phyloP scores from a whole-genome alignment of 352 stramenopile genomes.

The Pythium grandisporangium region DNA sequence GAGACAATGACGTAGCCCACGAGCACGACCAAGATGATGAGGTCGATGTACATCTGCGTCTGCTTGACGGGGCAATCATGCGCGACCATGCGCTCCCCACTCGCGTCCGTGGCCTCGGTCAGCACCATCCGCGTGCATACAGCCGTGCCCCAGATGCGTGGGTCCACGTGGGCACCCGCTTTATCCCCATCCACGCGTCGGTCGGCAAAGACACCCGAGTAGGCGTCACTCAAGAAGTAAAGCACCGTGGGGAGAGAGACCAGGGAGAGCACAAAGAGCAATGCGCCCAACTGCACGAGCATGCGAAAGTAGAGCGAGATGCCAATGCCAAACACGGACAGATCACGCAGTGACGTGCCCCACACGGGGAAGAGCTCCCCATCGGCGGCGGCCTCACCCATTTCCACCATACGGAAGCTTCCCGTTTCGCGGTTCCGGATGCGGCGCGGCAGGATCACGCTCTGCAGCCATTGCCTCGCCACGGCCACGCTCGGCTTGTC shows the following conservation, averaged over 20 bases:
- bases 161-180: conserved; percentile 27
- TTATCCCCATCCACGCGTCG: conserved; percentile 18
- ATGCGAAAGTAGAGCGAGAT: conserved; percentile 76
- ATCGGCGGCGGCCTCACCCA: conserved; percentile 41
- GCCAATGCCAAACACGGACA: conserved; percentile 66
- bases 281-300: conserved; percentile 36
- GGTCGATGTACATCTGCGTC: conserved; percentile 44
- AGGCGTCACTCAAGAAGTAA: conserved; percentile 59
- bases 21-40: conserved; percentile 39
- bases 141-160: conserved; percentile 42
- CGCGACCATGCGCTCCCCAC: conserved; percentile 4
- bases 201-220: conserved; percentile 30
- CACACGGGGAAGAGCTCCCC: conserved; percentile 60
- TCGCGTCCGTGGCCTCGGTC: conserved; percentile 9
- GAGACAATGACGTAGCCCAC: conserved; percentile 34
- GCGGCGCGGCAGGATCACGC: conserved; percentile 48
- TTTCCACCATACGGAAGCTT: conserved; percentile 47
- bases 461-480: conserved; percentile 38
- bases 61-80: conserved; percentile 48
- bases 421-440: conserved; percentile 23
- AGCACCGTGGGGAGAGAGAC: conserved; percentile 48
- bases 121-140: conserved; percentile 37
- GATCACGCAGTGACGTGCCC: conserved; percentile 39
- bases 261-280: conserved; percentile 44
- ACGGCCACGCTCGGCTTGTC: conserved; percentile 26